These are phyloP conservation scores for Cyberlindnera euphorbiiphila DNA, from an alignment of 805 yeast species.

Conservation along the genomic window DNA sequence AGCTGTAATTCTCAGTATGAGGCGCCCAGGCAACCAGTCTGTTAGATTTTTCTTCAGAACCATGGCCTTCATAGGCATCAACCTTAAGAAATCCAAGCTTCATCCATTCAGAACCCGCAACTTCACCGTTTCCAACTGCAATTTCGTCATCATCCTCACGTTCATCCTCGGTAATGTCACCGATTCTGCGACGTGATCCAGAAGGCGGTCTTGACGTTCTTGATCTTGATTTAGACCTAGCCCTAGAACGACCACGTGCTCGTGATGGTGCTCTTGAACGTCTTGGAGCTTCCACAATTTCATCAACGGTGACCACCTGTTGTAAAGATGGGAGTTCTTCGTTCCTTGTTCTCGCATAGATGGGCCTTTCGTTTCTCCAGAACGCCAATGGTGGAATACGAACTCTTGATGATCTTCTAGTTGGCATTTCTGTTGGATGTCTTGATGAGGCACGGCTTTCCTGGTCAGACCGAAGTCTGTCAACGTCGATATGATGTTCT, in stretches of 20 bases:
- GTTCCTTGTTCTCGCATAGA: constrained; percentile 43
- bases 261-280: constrained; percentile 18
- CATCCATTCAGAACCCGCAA: constrained; percentile 52
- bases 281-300: constrained; percentile 4
- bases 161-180: constrained; percentile 18
- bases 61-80: constrained; percentile 50
- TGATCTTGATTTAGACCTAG: constrained; percentile 16
- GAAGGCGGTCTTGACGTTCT: constrained; percentile 14
- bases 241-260: constrained; percentile 15
- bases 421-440: constrained; percentile 26
- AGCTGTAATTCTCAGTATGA: constrained; percentile 44
- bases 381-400: constrained; percentile 70
- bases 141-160: constrained; percentile 21
- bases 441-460: constrained; percentile 15
- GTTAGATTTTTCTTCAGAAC: constrained; percentile 39
- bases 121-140: constrained; percentile 27
- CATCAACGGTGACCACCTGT: constrained; percentile 47
- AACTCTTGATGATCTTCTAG: constrained; percentile 63
- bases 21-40: constrained; percentile 66
- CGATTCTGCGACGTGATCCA: constrained; percentile 13
- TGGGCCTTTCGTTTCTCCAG: constrained; percentile 79
- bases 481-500: constrained; percentile 19
- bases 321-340: constrained; percentile 52
- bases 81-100: constrained; percentile 37
- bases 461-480: constrained; percentile 20